Percentiles rank a stretch among this genome's conserved stretches.
Evolutionary conservation across 495 filamentous ascomycete genomes (phyloP).

Genomic region (Hypomontagnella submonticulosa): DNA sequence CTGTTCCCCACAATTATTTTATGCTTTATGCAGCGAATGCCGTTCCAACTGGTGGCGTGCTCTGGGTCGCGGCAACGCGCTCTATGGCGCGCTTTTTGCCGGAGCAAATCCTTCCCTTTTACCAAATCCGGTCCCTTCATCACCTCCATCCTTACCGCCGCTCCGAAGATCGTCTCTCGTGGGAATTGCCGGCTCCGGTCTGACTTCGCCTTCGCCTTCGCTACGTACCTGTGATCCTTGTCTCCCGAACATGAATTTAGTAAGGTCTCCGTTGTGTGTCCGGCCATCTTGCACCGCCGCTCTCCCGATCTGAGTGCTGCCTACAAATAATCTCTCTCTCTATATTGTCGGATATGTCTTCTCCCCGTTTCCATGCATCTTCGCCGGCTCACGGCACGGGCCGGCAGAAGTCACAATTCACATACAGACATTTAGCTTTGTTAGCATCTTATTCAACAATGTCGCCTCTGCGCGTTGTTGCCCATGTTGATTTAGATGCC

Average conservation of each 20-base stretch:
- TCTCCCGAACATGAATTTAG: constrained; percentile 29
- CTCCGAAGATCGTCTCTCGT: constrained; percentile 16
- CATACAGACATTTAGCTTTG: constrained; percentile 81
- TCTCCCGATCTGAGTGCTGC: constrained; percentile 17
- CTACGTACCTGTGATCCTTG: constrained; percentile 8
- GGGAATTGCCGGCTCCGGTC: constrained; percentile 19
- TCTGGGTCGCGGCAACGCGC: neutral
- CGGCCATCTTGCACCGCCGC: constrained; percentile 11
- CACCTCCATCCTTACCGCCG: constrained; percentile 6
- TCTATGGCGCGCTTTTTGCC: constrained; percentile 5
- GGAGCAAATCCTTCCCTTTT: constrained; percentile 11
- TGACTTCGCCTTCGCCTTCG: constrained; percentile 9
- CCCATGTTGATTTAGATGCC: constrained; percentile 95
- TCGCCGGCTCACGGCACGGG: constrained; percentile 53
- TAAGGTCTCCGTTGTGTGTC: constrained; percentile 5
- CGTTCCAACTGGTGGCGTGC: constrained; percentile 2
- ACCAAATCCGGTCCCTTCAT: constrained; percentile 9
- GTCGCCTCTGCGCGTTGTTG: constrained; percentile 85
- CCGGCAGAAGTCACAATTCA: constrained; percentile 76
- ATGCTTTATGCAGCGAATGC: neutral
- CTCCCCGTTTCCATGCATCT: constrained; percentile 49
- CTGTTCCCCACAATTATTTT: constrained; percentile 13
- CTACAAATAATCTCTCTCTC: neutral
- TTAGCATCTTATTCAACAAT: constrained; percentile 75
- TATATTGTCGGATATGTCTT: constrained; percentile 39